These are phyloP conservation scores for Pseudocercospora vitis DNA, from an alignment of 2,329 filamentous ascomycete genomes.

Conservation along the genomic window DNA sequence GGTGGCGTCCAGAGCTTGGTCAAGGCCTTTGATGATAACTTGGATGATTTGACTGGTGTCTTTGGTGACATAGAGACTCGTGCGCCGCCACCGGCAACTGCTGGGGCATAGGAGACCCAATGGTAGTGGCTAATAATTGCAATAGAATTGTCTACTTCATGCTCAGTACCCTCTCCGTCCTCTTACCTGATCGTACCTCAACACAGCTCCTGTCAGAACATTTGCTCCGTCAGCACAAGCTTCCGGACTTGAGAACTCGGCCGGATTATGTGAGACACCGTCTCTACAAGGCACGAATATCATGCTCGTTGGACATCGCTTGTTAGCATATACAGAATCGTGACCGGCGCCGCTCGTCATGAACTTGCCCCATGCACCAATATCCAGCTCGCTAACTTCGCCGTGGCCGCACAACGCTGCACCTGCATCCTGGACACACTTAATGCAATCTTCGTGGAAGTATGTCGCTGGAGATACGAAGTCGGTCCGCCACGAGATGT, in stretches of 20 bases:
- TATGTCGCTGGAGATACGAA: conserved; percentile 61
- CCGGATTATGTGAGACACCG: conserved; percentile 51
- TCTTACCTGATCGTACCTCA: conserved; percentile 49
- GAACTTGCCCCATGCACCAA: conserved; percentile 41
- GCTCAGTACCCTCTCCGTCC: background rate
- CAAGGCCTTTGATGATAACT: conserved; percentile 38
- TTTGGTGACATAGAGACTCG: conserved; percentile 17
- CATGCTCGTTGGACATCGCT: conserved; percentile 50
- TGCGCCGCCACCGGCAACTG: background rate
- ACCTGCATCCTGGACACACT: conserved; percentile 62
- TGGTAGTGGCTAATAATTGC: too few species aligned
- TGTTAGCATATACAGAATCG: conserved; percentile 52
- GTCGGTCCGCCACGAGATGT: conserved; percentile 61
- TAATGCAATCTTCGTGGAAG: conserved; percentile 68
- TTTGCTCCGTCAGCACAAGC: conserved; percentile 51
- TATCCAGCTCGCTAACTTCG: conserved; percentile 39
- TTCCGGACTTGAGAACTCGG: conserved; percentile 48
- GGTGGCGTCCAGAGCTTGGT: conserved; percentile 42
- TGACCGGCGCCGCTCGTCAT: conserved; percentile 67
- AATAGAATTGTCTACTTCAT: too few species aligned
- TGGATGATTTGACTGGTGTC: conserved; percentile 40
- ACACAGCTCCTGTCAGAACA: conserved; percentile 52
- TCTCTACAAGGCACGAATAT: conserved; percentile 51
- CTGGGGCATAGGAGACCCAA: background rate
- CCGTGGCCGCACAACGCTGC: conserved; percentile 56